phyloP scores from a whole-genome alignment of 2,329 filamentous ascomycete species.

The Monosporascus ibericus region DNA sequence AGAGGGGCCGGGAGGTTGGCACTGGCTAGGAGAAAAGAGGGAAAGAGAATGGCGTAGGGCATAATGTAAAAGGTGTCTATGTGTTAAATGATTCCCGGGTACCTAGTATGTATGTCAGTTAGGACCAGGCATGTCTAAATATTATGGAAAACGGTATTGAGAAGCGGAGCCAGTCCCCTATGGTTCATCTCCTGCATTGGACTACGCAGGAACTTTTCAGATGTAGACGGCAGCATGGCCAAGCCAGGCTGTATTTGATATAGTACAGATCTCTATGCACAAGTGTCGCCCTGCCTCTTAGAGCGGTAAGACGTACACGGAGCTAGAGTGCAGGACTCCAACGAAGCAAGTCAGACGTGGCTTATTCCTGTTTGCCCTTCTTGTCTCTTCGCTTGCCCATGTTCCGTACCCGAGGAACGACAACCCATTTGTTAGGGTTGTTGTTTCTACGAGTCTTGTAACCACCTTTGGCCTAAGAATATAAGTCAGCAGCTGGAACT shows the following conservation, averaged over 20 bases:
- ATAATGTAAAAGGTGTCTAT: too few relatives aligned
- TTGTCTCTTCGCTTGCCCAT: slow-evolving; percentile 80
- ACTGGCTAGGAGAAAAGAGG: too few relatives aligned
- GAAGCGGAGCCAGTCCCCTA: neutral
- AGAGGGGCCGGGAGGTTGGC: too few relatives aligned
- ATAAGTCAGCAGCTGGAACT: slow-evolving; percentile 22
- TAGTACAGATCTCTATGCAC: slow-evolving; percentile 23
- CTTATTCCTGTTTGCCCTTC: slow-evolving; percentile 30
- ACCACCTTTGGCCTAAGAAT: slow-evolving; percentile 63
- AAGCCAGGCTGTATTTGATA: slow-evolving; percentile 9
- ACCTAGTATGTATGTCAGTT: too few relatives aligned
- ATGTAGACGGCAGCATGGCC: neutral
- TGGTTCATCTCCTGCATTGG: neutral
- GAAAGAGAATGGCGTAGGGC: too few relatives aligned
- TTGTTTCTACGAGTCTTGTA: slow-evolving; percentile 88
- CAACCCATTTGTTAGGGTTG: slow-evolving; percentile 89
- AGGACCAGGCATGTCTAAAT: too few relatives aligned
- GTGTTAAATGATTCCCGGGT: too few relatives aligned
- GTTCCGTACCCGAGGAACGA: slow-evolving; percentile 77
- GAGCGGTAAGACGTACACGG: slow-evolving; percentile 24
- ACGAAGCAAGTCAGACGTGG: slow-evolving; percentile 1
- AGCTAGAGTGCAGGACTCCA: slow-evolving; percentile 14
- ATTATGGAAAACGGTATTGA: too few relatives aligned
- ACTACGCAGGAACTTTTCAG: neutral
- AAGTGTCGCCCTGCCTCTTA: slow-evolving; percentile 13